Base-by-base conservation (phyloP, 2,329 filamentous ascomycete genomes). In the Scopulariopsis brevicaulis region DNA sequence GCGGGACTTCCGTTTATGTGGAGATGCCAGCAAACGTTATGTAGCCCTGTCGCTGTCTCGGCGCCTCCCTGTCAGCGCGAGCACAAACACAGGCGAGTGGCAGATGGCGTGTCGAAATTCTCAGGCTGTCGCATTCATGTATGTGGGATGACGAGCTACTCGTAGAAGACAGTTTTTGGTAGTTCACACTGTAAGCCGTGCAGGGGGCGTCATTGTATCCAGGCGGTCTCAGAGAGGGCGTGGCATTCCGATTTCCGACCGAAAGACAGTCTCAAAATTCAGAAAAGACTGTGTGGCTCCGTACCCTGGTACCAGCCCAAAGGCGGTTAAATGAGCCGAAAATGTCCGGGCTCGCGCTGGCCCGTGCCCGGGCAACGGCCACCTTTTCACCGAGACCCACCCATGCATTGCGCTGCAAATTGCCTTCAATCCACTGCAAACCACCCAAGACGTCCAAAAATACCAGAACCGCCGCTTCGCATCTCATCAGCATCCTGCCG, bases 311-410 rank as follows among this genome's bases (percentile, higher is more conserved):
- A 56, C 18, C 55, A 52, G 18, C 12, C 55, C 43, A 18, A 48
- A 56, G 40, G 28, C 55, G 55, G 55, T 51, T 56, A 56, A 56
- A 56, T 56, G 43, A 56, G 34, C 50, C 43, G 55, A 56, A 56
- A 56, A 32, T 46, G 20, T 15, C 8, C 46, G 11, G 20, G 20
- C 3, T 22, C n/a, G 46, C 5, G 7, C n/a, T 48, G 43, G 43
- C 12, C 46, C 46, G 46, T 50, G 46, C 46, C 20, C 22, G 20
- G 46, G 18, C n/a, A 50, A 11, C 18, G 37, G 12, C 12, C 46
- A 14, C 20, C n/a, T 24, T 50, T 22, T 11, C 18, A 4, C 22
- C 5, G 18, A 24, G 37, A 12, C 34, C 34, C 18, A 37, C 28
- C 32, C 48, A n/a, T 50, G 55, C 55, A 57, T 57, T 35, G 34